Base-by-base conservation (phyloP, 169 alveolate genomes). In the Eimeria tenella region DNA sequence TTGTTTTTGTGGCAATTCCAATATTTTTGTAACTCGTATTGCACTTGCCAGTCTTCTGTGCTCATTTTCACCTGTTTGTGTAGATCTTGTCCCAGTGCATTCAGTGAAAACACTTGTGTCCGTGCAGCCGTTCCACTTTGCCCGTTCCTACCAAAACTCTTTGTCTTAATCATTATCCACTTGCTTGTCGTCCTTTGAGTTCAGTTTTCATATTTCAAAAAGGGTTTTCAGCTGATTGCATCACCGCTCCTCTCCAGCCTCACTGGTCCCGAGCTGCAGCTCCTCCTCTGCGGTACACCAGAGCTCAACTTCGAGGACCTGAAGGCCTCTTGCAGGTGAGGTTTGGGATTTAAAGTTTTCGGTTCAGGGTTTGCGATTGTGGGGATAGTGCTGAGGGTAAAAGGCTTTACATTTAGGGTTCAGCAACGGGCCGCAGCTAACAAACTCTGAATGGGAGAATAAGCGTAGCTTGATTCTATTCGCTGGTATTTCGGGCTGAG, bases 261-360 rank as follows among this genome's bases (percentile, higher is more conserved):
- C 21, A 62, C 71, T n/a, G 81, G 77, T 0, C 97, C 95, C 73
- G 99, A 98, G 90, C 93, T 98, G n/a, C 98, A 96, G 77, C 96
- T 96, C 25, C 91, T 97, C 49, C 94, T 98, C 21, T 97, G 98
- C 90, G 99, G 99, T 13, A 95, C 97, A 15, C 92, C 92, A 10
- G 86, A 87, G 8, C 93, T 98, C 68, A 97, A 98, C 95, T 97
- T 98, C 71, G 49, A 96, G 49, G 97, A 97, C 79, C 95, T 97
- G 49, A 91, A 52, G 96, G 93, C 95, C 89, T 31, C 97, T 94
- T 21, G 95, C 98, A 55, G 89, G 84, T 75, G 96, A 96, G 93
- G 96, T 10, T n/a, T 13, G 31, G 68, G 68, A 17, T 13, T 17
- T 58, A 58, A 3, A 1, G 68, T 13, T 58, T 58, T 10, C 4